Evolutionary conservation across 768 basidiomycete species (phyloP).

Genomic region (Tubosaeta sp.): DNA sequence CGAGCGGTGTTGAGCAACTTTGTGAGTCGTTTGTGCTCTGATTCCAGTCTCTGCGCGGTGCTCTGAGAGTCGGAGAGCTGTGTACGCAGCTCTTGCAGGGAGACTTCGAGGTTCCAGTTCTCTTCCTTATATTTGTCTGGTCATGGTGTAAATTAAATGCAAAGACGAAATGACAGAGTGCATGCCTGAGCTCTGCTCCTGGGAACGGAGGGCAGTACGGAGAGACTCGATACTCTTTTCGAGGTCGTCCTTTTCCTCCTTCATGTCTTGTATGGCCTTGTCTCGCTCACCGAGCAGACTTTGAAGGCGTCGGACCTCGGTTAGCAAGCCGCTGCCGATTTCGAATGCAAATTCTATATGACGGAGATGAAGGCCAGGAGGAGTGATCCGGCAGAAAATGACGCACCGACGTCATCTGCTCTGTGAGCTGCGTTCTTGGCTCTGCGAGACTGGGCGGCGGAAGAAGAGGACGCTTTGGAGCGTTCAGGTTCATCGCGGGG

Average conservation of each 20-base stretch:
- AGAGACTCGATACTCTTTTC: slow-evolving; percentile 76
- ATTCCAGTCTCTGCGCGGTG: slow-evolving; percentile 64
- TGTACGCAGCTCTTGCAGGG: slow-evolving; percentile 77
- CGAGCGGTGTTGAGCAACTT: slow-evolving; percentile 68
- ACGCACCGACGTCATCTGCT: slow-evolving; percentile 83
- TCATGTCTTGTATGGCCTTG: slow-evolving; percentile 86
- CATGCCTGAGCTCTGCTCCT: slow-evolving; percentile 78
- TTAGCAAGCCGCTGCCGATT: slow-evolving; percentile 88
- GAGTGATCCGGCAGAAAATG: slow-evolving; percentile 9
- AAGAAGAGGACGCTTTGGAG: slow-evolving; percentile 57
- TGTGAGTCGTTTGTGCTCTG: slow-evolving; percentile 78
- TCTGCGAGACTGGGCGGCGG: slow-evolving; percentile 79
- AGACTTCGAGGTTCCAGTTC: slow-evolving; percentile 98
- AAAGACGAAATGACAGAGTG: not conserved
- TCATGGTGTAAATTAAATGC: slow-evolving; percentile 1
- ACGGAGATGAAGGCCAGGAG: slow-evolving; percentile 11
- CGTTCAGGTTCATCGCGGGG: slow-evolving; percentile 62
- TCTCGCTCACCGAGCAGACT: slow-evolving; percentile 88
- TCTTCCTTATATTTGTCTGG: slow-evolving; percentile 95
- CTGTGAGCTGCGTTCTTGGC: slow-evolving; percentile 91
- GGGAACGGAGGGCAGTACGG: slow-evolving; percentile 65
- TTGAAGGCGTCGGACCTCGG: slow-evolving; percentile 89
- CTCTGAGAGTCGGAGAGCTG: slow-evolving; percentile 65
- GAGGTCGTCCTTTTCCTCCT: slow-evolving; percentile 88
- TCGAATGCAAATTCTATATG: slow-evolving; percentile 92